These are phyloP conservation scores for Saitozyma podzolica DNA, from an alignment of 768 basidiomycete genomes.

Conservation along the genomic window DNA sequence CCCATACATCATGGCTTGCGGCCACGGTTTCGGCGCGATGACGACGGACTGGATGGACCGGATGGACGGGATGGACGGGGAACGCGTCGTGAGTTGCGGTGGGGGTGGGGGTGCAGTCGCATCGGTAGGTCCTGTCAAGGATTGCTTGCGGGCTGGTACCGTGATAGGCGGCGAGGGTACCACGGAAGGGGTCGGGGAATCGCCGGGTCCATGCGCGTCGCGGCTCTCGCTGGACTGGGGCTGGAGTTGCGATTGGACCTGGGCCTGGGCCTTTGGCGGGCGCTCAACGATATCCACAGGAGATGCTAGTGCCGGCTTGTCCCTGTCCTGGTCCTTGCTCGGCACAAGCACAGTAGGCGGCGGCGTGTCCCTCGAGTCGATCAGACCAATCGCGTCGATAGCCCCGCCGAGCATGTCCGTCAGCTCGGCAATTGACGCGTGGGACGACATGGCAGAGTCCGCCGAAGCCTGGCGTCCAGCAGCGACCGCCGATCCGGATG, in stretches of 20 bases:
- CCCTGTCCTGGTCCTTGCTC: constrained; percentile 16
- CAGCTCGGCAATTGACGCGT: constrained; percentile 34
- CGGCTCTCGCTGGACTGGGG: background rate
- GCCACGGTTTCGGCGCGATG: constrained; percentile 36
- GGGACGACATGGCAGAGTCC: background rate
- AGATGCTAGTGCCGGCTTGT: background rate
- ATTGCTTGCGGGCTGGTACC: background rate
- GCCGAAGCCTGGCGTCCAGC: background rate
- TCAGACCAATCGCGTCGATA: constrained; percentile 45
- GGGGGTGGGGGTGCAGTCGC: background rate
- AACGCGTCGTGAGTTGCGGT: constrained; percentile 4
- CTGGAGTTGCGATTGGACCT: background rate
- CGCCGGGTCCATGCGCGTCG: background rate
- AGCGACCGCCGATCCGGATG: constrained; percentile 8
- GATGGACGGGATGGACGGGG: background rate
- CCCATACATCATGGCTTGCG: constrained; percentile 48
- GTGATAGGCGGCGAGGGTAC: background rate
- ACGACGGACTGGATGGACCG: constrained; percentile 7
- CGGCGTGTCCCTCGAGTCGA: constrained; percentile 42
- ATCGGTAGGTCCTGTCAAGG: background rate
- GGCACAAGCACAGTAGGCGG: constrained; percentile 35
- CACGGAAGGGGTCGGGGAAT: background rate
- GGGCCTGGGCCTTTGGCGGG: background rate
- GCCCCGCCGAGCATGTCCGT: constrained; percentile 47
- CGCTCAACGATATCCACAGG: background rate